Evolutionary conservation across 2,329 filamentous ascomycete species (phyloP).

Genomic region (Neofusicoccum cordaticola): DNA sequence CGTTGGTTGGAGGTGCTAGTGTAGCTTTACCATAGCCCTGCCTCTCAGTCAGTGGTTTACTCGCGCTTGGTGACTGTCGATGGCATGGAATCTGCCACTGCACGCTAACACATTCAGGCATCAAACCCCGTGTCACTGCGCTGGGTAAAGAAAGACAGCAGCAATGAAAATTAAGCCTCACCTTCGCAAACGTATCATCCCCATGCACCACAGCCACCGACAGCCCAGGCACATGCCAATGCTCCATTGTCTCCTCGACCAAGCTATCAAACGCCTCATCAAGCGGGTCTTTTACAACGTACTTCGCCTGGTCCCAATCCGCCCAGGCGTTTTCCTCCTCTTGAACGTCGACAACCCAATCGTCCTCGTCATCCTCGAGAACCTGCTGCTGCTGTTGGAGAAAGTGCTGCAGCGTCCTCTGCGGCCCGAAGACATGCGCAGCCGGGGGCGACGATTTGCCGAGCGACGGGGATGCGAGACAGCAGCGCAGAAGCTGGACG

Average conservation of each 20-base stretch:
- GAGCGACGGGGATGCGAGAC: background rate
- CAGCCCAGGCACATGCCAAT: constrained; percentile 51
- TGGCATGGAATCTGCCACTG: too few species aligned
- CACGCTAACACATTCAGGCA: too few species aligned
- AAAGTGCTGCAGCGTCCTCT: background rate
- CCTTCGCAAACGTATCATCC: constrained; percentile 41
- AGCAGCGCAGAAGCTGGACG: background rate
- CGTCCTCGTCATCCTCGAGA: background rate
- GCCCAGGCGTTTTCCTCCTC: background rate
- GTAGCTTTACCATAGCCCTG: constrained; percentile 24
- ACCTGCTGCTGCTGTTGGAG: background rate
- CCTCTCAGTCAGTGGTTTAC: background rate
- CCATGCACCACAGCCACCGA: constrained; percentile 50
- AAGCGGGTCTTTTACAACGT: background rate
- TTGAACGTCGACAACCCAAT: background rate
- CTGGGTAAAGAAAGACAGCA: background rate
- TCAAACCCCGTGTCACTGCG: too few species aligned
- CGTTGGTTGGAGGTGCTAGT: constrained; percentile 18
- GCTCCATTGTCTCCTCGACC: constrained; percentile 31
- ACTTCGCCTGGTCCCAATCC: background rate
- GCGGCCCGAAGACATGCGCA: background rate
- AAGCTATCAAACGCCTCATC: constrained; percentile 19
- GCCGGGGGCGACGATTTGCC: background rate
- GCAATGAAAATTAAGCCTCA: background rate
- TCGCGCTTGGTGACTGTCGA: too few species aligned